Evolutionary conservation across 1,284 basidiomycete species (phyloP).

Genomic region (Gymnopus androsaceus): DNA sequence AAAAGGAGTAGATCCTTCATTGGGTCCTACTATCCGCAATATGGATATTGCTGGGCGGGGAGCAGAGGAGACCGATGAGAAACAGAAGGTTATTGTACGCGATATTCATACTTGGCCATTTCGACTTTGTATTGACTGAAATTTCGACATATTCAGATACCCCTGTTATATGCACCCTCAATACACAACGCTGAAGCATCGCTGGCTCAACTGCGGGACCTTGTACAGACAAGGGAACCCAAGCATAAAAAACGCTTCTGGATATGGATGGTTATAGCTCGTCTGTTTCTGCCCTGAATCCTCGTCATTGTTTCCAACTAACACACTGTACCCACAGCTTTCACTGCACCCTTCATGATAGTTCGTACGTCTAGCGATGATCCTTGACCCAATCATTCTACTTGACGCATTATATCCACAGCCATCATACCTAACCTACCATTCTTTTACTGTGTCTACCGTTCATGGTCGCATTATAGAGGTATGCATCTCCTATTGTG

Average conservation of each 20-base stretch:
- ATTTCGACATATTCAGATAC: conserved; percentile 58
- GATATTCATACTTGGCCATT: conserved; percentile 2
- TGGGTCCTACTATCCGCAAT: conserved; percentile 50
- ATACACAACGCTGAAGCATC: conserved; percentile 44
- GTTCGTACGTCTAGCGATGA: conserved; percentile 56
- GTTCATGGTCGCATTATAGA: conserved; percentile 80
- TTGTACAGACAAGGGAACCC: conserved; percentile 59
- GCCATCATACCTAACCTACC: conserved; percentile 81
- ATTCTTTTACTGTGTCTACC: conserved; percentile 82
- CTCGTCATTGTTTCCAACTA: too few species aligned
- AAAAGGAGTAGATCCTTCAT: conserved; percentile 66
- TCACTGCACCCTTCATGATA: conserved; percentile 73
- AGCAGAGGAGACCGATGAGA: conserved; percentile 19
- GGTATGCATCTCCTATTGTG: conserved; percentile 40
- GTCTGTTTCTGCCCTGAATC: too few species aligned
- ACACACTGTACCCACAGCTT: too few species aligned
- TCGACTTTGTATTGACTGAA: conserved; percentile 12
- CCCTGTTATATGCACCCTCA: conserved; percentile 67
- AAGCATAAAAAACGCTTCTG: conserved; percentile 66
- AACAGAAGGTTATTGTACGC: conserved; percentile 13
- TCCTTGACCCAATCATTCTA: conserved; percentile 1
- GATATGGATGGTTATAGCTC: conserved; percentile 58
- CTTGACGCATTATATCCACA: conserved; percentile 29
- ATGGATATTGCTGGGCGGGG: conserved; percentile 22
- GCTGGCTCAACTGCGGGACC: conserved; percentile 52